A percentile compares a stretch with the other conserved stretches of the same genome.
phyloP scores from a whole-genome alignment of 164 flowering plant species.

The Euptelea pleiosperma region DNA sequence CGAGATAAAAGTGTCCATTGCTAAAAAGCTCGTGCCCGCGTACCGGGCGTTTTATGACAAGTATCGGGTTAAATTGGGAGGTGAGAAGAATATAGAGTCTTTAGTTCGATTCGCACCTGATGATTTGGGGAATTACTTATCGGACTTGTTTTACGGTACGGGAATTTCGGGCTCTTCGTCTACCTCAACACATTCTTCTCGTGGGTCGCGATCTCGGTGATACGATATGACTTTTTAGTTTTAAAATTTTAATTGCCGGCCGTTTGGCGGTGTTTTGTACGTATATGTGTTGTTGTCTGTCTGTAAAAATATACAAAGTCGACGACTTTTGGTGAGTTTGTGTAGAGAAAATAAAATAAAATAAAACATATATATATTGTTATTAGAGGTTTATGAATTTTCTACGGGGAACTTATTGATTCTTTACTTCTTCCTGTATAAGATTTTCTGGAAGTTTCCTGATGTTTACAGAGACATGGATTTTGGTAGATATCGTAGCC shows the following conservation, averaged over 20 bases:
- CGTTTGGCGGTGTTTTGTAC: neutral
- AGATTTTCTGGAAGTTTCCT: too few relatives aligned
- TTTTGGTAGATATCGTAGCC: too few relatives aligned
- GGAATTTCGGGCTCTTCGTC: constrained; percentile 23
- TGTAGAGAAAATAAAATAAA: too few relatives aligned
- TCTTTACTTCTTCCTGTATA: too few relatives aligned
- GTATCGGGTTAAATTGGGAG: constrained; percentile 14
- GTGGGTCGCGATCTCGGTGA: neutral
- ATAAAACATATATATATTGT: too few relatives aligned
- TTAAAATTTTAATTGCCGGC: constrained; percentile 2
- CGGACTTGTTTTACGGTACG: constrained; percentile 59
- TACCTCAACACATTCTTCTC: constrained; percentile 12
- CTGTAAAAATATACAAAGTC: too few relatives aligned
- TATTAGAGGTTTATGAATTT: too few relatives aligned
- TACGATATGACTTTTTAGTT: too few relatives aligned
- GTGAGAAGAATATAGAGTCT: constrained; percentile 17
- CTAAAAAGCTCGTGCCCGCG: constrained; percentile 28
- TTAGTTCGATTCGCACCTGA: constrained; percentile 60
- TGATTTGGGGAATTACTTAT: constrained; percentile 64
- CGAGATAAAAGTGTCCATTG: constrained; percentile 43
- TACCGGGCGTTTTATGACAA: constrained; percentile 48
- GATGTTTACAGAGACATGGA: too few relatives aligned
- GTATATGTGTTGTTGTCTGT: too few relatives aligned
- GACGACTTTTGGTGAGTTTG: too few relatives aligned
- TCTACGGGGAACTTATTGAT: too few relatives aligned